Evolutionary conservation across 345 rosid genomes (phyloP), one percentile per base, ranked within the genome.

Genomic region (Syzygium jambos): DNA sequence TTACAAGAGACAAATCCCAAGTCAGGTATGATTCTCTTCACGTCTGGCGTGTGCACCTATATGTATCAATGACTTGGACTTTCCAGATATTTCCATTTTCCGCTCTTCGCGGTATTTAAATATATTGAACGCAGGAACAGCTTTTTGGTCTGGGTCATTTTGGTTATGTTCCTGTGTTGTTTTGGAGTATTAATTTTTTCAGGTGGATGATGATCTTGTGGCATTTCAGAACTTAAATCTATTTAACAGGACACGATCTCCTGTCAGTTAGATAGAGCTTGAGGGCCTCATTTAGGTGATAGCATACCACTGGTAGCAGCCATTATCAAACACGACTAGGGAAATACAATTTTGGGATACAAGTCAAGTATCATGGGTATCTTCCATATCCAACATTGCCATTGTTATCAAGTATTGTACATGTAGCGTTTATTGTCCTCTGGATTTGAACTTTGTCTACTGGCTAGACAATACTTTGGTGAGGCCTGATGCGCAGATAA

Each of bases 1-100:
- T 89, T 86, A 96, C 91, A 52, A 57, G 84, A 95, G 97, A 88
- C 98, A 95, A 87, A 92, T 98, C 88, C 99, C 98, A 9, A 98
- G 99, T 87, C 95, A 95, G 98, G 99, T 95, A 84, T 15, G 89
- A 38, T 68, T n/a, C 73, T 85, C 73, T n/a, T 17, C 21, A 46
- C 27, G 9, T 52, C 38, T 43, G 63, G 43, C 34, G 21, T 68
- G 78, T 68, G 78, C 43, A 68, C 78, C 78, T 30, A 38, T 34
- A 17, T 68, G 21, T 22, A 68, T 34, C 78, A 2, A 16, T 68
- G 9, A 34, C 46, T 30, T 68, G 41, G 59, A 21, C 23, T 68
- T 73, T 73, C 5, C 25, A 0, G 2, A 4, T 73, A 34, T 34
- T 73, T 73, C 49, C 19, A 41, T 73, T 73, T 38, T 73, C 25